Percentiles rank a stretch among this genome's conserved stretches.
Evolutionary conservation across 2,329 filamentous ascomycete genomes (phyloP).

Genomic region (Coniochaeta sp.): DNA sequence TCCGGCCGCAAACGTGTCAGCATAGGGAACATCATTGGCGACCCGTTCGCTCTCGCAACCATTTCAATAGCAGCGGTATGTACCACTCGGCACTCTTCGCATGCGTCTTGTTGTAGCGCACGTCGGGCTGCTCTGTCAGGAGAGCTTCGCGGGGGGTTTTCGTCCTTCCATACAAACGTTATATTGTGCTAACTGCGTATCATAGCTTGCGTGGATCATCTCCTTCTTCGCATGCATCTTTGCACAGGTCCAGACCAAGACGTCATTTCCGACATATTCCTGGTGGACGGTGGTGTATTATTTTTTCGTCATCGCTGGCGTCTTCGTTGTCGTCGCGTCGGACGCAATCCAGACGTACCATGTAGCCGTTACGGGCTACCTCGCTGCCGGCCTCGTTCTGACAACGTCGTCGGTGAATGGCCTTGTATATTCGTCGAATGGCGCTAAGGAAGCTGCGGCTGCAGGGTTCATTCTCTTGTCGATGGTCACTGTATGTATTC

Average conservation of each 20-base stretch:
- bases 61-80: constrained; percentile 85
- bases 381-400: constrained; percentile 75
- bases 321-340: constrained; percentile 76
- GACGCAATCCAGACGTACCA: constrained; percentile 84
- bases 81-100: constrained; percentile 13
- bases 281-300: constrained; percentile 91
- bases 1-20: constrained; percentile 55
- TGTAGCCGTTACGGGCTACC: constrained; percentile 83
- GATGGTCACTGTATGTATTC: constrained; percentile 72
- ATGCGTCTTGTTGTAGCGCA: neutral
- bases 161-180: neutral
- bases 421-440: constrained; percentile 69
- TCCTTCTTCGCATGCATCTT: constrained; percentile 82
- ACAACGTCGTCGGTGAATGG: constrained; percentile 81
- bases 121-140: neutral
- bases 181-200: constrained; percentile 6
- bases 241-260: constrained; percentile 45
- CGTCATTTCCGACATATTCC: constrained; percentile 69
- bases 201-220: constrained; percentile 89
- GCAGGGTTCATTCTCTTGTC: constrained; percentile 91
- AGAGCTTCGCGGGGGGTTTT: neutral
- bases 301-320: constrained; percentile 72
- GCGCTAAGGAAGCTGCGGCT: constrained; percentile 74
- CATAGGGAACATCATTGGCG: constrained; percentile 85
- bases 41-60: constrained; percentile 92